phyloP scores from a whole-genome alignment of 371 early-diverging fungal species.

The Mortierella sp. region DNA sequence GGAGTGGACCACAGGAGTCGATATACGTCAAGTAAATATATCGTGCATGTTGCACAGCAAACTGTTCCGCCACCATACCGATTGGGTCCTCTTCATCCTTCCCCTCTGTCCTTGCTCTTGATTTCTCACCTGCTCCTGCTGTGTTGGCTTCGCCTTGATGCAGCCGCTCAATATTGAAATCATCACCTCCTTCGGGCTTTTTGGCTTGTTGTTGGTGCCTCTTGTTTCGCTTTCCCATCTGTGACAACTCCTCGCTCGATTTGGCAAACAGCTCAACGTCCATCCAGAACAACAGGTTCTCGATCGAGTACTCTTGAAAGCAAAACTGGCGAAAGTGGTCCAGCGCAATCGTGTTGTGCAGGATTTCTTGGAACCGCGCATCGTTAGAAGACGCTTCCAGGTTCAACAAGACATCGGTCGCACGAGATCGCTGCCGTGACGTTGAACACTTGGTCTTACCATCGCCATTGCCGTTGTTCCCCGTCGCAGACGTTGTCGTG shows the following conservation, averaged over 20 bases:
- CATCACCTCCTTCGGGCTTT: not conserved
- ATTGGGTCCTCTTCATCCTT: constrained; percentile 6
- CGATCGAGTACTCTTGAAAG: constrained; percentile 65
- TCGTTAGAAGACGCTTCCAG: constrained; percentile 53
- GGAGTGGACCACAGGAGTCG: constrained; percentile 59
- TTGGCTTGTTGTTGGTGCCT: not conserved
- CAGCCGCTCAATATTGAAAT: too few relatives aligned
- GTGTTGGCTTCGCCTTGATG: too few relatives aligned
- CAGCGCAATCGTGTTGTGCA: constrained; percentile 62
- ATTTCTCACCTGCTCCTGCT: too few relatives aligned
- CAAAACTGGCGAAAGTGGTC: constrained; percentile 66
- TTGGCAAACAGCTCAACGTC: constrained; percentile 65
- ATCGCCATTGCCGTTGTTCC: not conserved
- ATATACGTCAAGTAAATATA: constrained; percentile 68
- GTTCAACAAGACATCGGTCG: constrained; percentile 32
- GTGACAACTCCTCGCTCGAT: constrained; percentile 12
- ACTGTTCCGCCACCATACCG: constrained; percentile 17
- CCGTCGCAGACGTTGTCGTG: constrained; percentile 5
- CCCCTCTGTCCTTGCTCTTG: constrained; percentile 10
- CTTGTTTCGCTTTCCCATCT: constrained; percentile 6
- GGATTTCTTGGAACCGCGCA: constrained; percentile 57
- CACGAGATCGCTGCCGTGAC: constrained; percentile 27
- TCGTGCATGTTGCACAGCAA: constrained; percentile 56
- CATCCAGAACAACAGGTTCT: constrained; percentile 69
- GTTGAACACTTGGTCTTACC: not conserved